Conservation (phyloP, 345 rosid species). For the Gossypium australe region DNA sequence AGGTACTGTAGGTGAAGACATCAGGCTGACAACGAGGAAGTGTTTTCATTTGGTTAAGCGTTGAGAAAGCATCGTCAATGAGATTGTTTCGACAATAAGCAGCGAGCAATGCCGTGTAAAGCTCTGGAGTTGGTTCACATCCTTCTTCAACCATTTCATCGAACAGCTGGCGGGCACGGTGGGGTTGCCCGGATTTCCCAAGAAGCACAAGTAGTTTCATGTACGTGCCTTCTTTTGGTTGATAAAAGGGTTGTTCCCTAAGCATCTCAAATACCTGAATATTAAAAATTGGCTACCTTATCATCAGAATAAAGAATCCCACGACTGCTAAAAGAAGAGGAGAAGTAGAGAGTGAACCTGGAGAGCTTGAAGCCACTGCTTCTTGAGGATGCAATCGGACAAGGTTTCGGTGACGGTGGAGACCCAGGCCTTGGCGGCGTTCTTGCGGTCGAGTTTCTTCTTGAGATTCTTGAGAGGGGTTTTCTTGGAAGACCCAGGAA, state of each 20-base stretch:
- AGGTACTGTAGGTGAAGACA: slow-evolving; percentile 69
- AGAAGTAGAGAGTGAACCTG: slow-evolving; percentile 35
- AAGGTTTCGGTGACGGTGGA: slow-evolving; percentile 75
- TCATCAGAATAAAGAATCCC: neutral
- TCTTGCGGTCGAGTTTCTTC: slow-evolving; percentile 64
- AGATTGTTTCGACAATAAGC: slow-evolving; percentile 70
- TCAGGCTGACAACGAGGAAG: slow-evolving; percentile 79
- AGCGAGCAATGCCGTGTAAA: slow-evolving; percentile 71
- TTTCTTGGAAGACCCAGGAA: slow-evolving; percentile 29
- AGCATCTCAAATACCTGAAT: slow-evolving; percentile 71
- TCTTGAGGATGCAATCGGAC: slow-evolving; percentile 66
- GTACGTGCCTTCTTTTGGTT: slow-evolving; percentile 76
- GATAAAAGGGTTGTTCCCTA: slow-evolving; percentile 61
- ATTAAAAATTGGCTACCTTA: neutral
- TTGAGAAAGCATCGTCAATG: slow-evolving; percentile 55
- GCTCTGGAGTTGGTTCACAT: slow-evolving; percentile 60
- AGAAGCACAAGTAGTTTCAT: slow-evolving; percentile 73
- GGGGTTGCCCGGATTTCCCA: slow-evolving; percentile 66
- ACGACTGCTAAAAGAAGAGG: neutral
- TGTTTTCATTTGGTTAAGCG: slow-evolving; percentile 56
- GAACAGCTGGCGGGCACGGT: slow-evolving; percentile 60
- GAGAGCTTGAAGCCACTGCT: slow-evolving; percentile 77
- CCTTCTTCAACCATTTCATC: slow-evolving; percentile 78
- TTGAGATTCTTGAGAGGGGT: slow-evolving; percentile 56
- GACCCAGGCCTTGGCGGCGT: slow-evolving; percentile 69